Evolutionary conservation across 169 alveolate species (phyloP).

Genomic region (Babesia sp.): DNA sequence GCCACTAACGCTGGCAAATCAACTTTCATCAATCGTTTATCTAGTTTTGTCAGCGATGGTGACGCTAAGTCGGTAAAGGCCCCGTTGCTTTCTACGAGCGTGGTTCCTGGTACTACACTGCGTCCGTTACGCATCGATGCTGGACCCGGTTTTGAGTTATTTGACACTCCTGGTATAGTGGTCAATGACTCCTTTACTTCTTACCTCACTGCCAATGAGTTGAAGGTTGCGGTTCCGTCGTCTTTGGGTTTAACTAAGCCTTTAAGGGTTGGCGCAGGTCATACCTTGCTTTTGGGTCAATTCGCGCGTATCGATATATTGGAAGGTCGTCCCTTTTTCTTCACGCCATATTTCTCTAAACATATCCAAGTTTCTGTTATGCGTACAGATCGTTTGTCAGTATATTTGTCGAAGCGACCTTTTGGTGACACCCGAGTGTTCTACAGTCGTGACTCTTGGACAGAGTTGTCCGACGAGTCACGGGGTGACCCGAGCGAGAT

Average conservation of each 20-base stretch:
- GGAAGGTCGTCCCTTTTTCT: conserved; percentile 51
- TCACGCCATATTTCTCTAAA: conserved; percentile 51
- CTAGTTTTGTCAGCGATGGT: background rate
- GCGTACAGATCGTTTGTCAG: conserved; percentile 12
- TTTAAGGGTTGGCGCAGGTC: conserved; percentile 28
- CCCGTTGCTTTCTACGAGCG: conserved; percentile 64
- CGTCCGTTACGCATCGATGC: conserved; percentile 66
- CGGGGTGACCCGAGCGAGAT: background rate
- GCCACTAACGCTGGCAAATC: conserved; percentile 66
- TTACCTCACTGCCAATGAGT: conserved; percentile 58
- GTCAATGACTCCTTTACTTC: conserved; percentile 68
- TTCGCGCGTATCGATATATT: conserved; percentile 52
- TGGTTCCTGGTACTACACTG: conserved; percentile 78
- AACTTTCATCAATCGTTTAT: conserved; percentile 44
- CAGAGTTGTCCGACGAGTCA: background rate
- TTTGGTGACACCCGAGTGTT: conserved; percentile 25
- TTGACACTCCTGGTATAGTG: conserved; percentile 80
- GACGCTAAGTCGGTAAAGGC: background rate
- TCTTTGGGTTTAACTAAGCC: conserved; percentile 16
- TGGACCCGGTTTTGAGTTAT: conserved; percentile 64
- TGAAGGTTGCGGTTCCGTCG: conserved; percentile 47
- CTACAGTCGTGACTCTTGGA: background rate
- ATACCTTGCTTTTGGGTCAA: conserved; percentile 50
- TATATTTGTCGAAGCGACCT: conserved; percentile 8
- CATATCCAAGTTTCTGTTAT: conserved; percentile 10